Evolutionary conservation across 371 early-diverging fungal genomes (phyloP), one percentile per base, ranked within the genome.

Genomic region (Mortierella sp.): DNA sequence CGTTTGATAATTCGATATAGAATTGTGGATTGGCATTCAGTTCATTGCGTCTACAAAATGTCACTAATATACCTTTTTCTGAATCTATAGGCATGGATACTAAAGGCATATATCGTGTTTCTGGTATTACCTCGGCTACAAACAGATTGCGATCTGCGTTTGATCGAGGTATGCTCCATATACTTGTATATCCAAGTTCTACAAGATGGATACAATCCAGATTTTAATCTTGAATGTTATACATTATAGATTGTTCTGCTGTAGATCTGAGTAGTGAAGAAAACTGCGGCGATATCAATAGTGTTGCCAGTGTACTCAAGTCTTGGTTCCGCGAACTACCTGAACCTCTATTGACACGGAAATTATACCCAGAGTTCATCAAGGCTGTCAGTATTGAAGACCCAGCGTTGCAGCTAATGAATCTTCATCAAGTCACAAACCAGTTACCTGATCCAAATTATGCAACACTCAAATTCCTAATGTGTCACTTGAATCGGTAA

Each of bases 251-350:
- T 65, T 85, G 89, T 32, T 80, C 84, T 26, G 83, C 87, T 3
- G 93, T 93, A 0, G 89, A 94, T 64, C 67, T 96, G 31, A 76
- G 84, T 5, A 64, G 71, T 7, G 86, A 87, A 61, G 90, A 92
- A 15, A 83, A 85, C 62, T 81, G 85, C 23, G 85, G 87, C 5
- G 96, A 96, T 70, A 89, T 97, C 64, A 93, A 94, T 79, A 92
- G 89, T 61, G 86, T 96, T 12, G 85, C 96, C 34, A 90, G 95
- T 58, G 91, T 93, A n/a, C 85, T 98, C 35, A 97, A 98, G 71
- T 85, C 95, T 32, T 98, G 92, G 87, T 93, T 98, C 81, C 89
- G 97, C 26, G 96, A 96, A 75, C 83, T 98, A 22, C 96, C 97
- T 13, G 94, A 95, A 54, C 92, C 96, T 2, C 83, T 97, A 1